Evolutionary conservation across 306 rosid species (phyloP).

Genomic region (Lathyrus tuberosus): DNA sequence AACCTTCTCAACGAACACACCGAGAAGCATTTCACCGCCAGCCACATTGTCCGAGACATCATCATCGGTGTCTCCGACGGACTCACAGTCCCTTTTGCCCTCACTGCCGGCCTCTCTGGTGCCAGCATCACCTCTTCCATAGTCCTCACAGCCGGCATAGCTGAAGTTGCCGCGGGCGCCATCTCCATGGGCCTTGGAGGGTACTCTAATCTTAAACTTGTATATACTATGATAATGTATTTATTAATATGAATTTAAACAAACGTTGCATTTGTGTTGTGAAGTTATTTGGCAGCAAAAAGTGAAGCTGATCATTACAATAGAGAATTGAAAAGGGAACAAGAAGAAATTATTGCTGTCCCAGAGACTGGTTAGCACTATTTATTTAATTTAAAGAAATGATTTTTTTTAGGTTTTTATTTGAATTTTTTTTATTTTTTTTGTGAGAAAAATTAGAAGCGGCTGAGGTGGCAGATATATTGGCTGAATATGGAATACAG

Average conservation of each 20-base stretch:
- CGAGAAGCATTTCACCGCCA: too few relatives aligned
- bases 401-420: too few relatives aligned
- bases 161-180: conserved; percentile 78
- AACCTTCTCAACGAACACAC: too few relatives aligned
- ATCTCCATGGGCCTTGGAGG: conserved; percentile 58
- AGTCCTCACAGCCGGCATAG: conserved; percentile 70
- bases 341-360: conserved; percentile 73
- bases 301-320: conserved; percentile 84
- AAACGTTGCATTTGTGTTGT: not conserved
- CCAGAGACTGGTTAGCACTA: conserved; percentile 73
- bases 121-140: conserved; percentile 65
- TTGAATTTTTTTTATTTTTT: too few relatives aligned
- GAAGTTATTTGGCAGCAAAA: conserved; percentile 86
- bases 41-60: conserved; percentile 45
- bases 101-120: conserved; percentile 68
- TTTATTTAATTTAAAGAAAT: too few relatives aligned
- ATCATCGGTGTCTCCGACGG: conserved; percentile 81
- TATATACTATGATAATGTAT: too few relatives aligned
- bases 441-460: too few relatives aligned
- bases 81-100: conserved; percentile 74
- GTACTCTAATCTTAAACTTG: too few relatives aligned
- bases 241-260: too few relatives aligned
- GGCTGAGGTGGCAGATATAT: too few relatives aligned
- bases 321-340: conserved; percentile 75
- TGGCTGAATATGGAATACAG: too few relatives aligned